Base-by-base conservation (phyloP, 2,329 filamentous ascomycete species). In the Aspergillus texensis region DNA sequence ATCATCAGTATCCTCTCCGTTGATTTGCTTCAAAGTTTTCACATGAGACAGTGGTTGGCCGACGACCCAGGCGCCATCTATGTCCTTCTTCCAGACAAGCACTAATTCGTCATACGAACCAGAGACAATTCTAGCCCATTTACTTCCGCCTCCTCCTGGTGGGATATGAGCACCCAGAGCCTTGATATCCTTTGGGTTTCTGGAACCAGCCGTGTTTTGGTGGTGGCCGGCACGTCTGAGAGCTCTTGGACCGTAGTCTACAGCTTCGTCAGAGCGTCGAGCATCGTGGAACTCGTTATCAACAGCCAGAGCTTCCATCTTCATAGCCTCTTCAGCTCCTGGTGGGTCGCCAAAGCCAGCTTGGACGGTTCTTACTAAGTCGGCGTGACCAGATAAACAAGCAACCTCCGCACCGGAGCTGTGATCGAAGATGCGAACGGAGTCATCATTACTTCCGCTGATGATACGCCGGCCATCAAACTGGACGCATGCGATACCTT, bases 401-500 rank as follows among this genome's bases (percentile, higher is more conserved):
- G 94, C 94, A 6, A 98, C 93, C 77, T 98, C 94, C 12, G 95
- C 89, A 4, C 91, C 91, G 0, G 93, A 93, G 53, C 87, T 86
- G 52, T 91, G 89, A 75, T 98, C 95, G 75, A 96, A 99, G 24
- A 99, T 95, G 69, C 95, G 93, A 36, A 99, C 93, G 46, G 95
- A 94, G 74, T 96, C 93, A 77, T 99, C 95, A 70, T 94, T 97
- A 77, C 94, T 97, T 3, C 95, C 95, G 71, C 93, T 97, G 58
- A 99, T 93, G 66, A 99, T 96, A 24, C 95, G 88, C 57, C 92
- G 89, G 30, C 93, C 93, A 75, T 99, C 95, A 74, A 95, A 98
- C 78, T 99, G 94, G 19, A 99, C 94, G 76, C 95, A 99, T 3
- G 95, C 95, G 71, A 99, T 98, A 36, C 95, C 95, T 76, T 99